A percentile compares a stretch with the other conserved stretches of the same genome.
Evolutionary conservation across 306 rosid genomes (phyloP).

Genomic region (Ormosia emarginata): DNA sequence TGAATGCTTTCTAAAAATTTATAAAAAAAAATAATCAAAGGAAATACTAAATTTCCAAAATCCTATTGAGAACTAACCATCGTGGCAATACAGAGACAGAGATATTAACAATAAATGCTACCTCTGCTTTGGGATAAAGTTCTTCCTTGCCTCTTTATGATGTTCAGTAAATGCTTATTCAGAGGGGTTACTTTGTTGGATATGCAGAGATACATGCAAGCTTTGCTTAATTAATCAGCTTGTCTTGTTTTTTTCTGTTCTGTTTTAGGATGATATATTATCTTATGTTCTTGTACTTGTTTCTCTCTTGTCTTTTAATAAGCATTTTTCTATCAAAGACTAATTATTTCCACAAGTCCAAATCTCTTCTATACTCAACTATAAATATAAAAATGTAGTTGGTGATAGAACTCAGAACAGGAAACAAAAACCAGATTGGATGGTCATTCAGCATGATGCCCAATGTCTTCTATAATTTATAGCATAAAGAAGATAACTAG

Average conservation of each 20-base stretch:
- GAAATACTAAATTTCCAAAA: background rate
- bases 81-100: background rate
- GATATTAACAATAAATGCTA: background rate
- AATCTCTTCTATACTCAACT: slow-evolving; percentile 4
- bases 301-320: background rate
- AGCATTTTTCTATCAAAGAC: background rate
- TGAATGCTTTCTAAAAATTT: too few species aligned
- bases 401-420: background rate
- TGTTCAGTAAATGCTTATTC: background rate
- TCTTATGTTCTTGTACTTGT: background rate
- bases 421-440: background rate
- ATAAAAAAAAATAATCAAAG: background rate
- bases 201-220: background rate
- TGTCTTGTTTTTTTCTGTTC: background rate
- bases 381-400: background rate
- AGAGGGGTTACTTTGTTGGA: background rate
- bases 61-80: background rate
- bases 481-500: background rate
- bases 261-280: background rate
- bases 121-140: background rate
- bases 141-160: background rate
- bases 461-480: background rate
- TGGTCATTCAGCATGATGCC: background rate
- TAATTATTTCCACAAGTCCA: background rate
- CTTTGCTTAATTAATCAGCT: background rate